Evolutionary conservation across 2,329 filamentous ascomycete genomes (phyloP), one percentile per base, ranked within the genome.

Genomic region (Trichophyton simii): DNA sequence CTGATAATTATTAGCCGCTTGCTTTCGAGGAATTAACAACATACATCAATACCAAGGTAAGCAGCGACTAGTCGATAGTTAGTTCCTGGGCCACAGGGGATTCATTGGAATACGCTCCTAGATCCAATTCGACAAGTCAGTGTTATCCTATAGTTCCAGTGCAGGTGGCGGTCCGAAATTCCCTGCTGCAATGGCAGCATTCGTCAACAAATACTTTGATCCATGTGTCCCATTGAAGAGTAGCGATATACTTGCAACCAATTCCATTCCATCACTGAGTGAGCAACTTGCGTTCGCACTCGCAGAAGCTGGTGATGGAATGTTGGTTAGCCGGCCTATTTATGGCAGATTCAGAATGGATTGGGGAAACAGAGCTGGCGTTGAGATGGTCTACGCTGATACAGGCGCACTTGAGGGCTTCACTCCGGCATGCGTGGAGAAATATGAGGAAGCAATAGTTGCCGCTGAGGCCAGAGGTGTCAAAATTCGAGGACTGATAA

Each of bases 301-400:
- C 0, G 75, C 72, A 7, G 76, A 78, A 59, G 68, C 70, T 0
- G 75, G 75, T 0, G 78, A 82, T 52, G 78, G 73, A 1, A 74
- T 82, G 20, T 65, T 82, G 9, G 68, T 79, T 1, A 73, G 70
- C 34, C 69, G 75, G 13, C 79, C 80, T 0, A 71, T 76, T 5
- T 82, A 82, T 61, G 75, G 76, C 18, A 72, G 76, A 15, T 82
- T 82, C 60, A 72, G 76, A 22, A 67, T 75, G 1, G 80, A 82
- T 65, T 78, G 81, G 52, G 75, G 75, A 0, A 73, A 75, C 18
- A 75, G 77, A 58, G 74, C 78, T 0, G 72, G 69, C 0, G 67
- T 77, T 4, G 65, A 73, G 59, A 69, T 74, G 20, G 69, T 78
- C 0, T 76, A 74, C 62, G 72, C 74, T 0, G 65, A 74, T 22